Conservation (phyloP, 345 rosid species). For the Ailanthus altissimus region DNA sequence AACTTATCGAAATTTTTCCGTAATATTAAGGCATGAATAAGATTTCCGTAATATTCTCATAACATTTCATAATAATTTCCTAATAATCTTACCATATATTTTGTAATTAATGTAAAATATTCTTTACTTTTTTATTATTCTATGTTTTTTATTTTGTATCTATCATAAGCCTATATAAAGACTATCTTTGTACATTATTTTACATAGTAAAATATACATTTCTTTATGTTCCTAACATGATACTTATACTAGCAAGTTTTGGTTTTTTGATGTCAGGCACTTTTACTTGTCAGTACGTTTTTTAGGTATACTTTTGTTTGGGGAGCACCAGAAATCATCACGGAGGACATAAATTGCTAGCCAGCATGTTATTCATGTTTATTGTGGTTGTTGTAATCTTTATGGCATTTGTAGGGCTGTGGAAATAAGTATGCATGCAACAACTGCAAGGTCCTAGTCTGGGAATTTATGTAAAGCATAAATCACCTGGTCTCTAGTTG, state of each 20-base stretch:
- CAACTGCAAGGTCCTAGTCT: background rate
- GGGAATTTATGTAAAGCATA: background rate
- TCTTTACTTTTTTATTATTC: too few relatives aligned
- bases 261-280: conserved; percentile 58
- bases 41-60: too few relatives aligned
- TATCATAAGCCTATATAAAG: too few relatives aligned
- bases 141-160: too few relatives aligned
- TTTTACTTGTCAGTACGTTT: conserved; percentile 91
- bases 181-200: too few relatives aligned
- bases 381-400: conserved; percentile 69
- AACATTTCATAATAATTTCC: too few relatives aligned
- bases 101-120: too few relatives aligned
- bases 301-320: conserved; percentile 67
- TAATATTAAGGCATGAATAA: too few relatives aligned
- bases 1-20: too few relatives aligned
- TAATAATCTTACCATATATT: too few relatives aligned
- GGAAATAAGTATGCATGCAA: conserved; percentile 48
- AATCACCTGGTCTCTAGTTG: background rate
- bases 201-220: too few relatives aligned
- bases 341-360: conserved; percentile 63
- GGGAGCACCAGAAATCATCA: conserved; percentile 80
- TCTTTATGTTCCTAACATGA: too few relatives aligned
- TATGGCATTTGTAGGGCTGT: conserved; percentile 76
- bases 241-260: background rate
- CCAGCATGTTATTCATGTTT: conserved; percentile 73